phyloP scores from a whole-genome alignment of 495 filamentous ascomycete species.

The Xylaria acuta region DNA sequence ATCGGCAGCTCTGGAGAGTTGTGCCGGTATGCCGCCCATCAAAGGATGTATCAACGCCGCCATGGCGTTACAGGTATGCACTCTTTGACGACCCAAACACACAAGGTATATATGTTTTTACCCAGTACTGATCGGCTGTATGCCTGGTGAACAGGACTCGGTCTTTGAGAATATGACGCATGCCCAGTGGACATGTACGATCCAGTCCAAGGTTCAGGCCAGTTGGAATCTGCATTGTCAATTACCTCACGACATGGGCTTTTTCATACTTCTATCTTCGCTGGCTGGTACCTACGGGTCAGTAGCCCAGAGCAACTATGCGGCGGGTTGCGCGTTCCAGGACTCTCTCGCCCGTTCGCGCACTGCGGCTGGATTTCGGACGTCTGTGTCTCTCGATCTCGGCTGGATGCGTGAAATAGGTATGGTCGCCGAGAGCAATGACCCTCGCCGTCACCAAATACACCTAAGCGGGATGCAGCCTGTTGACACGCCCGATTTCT shows the following conservation, averaged over 20 bases:
- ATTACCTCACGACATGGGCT: slow-evolving; percentile 51
- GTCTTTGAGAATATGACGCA: slow-evolving; percentile 1
- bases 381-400: slow-evolving; percentile 39
- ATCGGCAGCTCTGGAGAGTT: neutral
- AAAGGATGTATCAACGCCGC: slow-evolving; percentile 8
- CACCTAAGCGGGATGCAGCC: neutral
- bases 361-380: neutral
- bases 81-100: too few relatives aligned
- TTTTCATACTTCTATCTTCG: slow-evolving; percentile 50
- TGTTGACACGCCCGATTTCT: neutral
- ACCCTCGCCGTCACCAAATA: neutral
- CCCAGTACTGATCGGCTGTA: neutral
- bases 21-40: neutral
- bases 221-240: slow-evolving; percentile 45
- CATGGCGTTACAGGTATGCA: neutral
- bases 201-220: slow-evolving; percentile 45
- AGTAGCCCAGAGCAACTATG: neutral
- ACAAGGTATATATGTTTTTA: too few relatives aligned
- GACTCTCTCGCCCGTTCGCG: neutral
- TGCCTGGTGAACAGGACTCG: neutral
- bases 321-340: neutral
- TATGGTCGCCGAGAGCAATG: neutral
- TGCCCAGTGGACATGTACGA: neutral
- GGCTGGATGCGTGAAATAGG: neutral
- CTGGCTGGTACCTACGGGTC: neutral